Evolutionary conservation across 768 basidiomycete species (phyloP), one percentile per base, ranked within the genome.

Genomic region (Kwoniella sp.): DNA sequence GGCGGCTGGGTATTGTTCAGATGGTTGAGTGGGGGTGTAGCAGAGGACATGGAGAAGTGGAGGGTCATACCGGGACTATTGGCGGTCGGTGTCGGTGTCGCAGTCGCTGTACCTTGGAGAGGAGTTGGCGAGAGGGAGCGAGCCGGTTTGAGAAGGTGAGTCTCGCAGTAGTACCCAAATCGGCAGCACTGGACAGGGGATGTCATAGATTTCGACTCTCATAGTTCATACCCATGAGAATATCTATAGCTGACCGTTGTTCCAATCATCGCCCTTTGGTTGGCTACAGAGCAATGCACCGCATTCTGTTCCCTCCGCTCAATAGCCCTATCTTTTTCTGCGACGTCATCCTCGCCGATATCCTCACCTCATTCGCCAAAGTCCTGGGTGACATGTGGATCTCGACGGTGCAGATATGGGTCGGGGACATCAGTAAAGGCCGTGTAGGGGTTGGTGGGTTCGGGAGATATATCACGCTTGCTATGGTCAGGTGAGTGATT

Each of bases 321-420:
- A 83, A 84, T 58, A 83, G 84, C 47, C 86, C 89, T 4, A 84
- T 93, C 45, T 87, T 88, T 78, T 99, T 99, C 81, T 87, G 88
- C 29, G 96, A 99, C 78, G 87, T 99, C 25, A 86, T 98, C 50
- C 87, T 95, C 64, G 94, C 95, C 65, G 96, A 98, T 84, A 87
- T 98, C 66, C 86, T 94, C 74, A 99, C 96, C 1, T 97, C 94
- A 1, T 95, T 91, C 75, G 94, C 96, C 37, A 97, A 96, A 83
- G 93, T 99, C 45, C 83, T 97, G 22, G 95, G 95, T 13, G 96
- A 98, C 75, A 82, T 93, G 47, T 97, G 92, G 92, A 83, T 97
- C 50, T 92, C 91, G 4, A 72, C 89, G 20, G 88, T 86, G 76
- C 93, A 94, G 88, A 84, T 97, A n/a, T 85, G 91, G 68, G 88